These are phyloP conservation scores for Veloboletus limbatus DNA, from an alignment of 1,284 basidiomycete genomes.

Conservation along the genomic window DNA sequence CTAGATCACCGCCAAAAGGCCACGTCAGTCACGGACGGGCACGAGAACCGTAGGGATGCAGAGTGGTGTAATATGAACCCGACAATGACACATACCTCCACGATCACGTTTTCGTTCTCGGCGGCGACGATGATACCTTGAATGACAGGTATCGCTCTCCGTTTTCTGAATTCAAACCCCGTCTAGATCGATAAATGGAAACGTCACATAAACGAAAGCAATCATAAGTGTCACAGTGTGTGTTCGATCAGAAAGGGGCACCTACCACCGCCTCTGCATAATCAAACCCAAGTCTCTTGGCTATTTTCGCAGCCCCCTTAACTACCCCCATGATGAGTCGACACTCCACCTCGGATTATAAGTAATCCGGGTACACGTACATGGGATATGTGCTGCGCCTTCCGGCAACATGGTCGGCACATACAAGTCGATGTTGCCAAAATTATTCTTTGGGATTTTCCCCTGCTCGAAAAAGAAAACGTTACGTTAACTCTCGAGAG, in stretches of 20 bases:
- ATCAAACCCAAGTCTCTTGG: conserved; percentile 82
- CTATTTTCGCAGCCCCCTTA: conserved; percentile 87
- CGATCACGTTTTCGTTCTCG: conserved; percentile 73
- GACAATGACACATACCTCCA: conserved; percentile 58
- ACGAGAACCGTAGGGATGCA: background rate
- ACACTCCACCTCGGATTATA: conserved; percentile 3
- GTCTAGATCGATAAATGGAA: conserved; percentile 46
- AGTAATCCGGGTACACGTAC: conserved; percentile 47
- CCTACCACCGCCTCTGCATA: conserved; percentile 89
- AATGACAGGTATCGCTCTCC: conserved; percentile 81
- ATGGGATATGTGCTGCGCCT: conserved; percentile 86
- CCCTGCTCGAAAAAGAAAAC: conserved; percentile 53
- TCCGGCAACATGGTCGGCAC: conserved; percentile 91
- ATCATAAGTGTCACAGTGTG: conserved; percentile 2
- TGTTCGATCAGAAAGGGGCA: conserved; percentile 32
- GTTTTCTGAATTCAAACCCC: conserved; percentile 95
- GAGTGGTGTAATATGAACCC: conserved; percentile 5
- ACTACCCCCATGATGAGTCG: conserved; percentile 43
- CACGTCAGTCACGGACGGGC: conserved; percentile 11
- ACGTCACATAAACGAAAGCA: background rate
- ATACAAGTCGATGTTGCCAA: conserved; percentile 97
- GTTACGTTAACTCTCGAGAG: conserved; percentile 13
- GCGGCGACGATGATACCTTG: conserved; percentile 85
- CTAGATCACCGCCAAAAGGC: conserved; percentile 38
- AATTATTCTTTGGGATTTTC: conserved; percentile 90